Evolutionary conservation across 345 rosid species (phyloP).

Genomic region (Lenwebbia sp.): DNA sequence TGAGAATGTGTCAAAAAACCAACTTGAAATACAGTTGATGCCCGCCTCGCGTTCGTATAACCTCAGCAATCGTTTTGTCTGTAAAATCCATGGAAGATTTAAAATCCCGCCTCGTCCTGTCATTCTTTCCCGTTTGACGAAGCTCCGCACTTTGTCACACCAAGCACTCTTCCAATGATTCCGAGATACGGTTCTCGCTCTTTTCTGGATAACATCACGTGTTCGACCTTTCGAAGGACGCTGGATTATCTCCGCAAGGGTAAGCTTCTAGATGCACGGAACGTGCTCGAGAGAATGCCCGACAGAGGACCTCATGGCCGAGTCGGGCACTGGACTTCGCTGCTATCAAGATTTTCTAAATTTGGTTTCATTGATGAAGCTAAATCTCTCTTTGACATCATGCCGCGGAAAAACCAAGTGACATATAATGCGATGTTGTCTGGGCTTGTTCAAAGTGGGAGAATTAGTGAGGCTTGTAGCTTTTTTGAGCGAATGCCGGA

Average conservation of each 20-base stretch:
- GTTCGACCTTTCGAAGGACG: not conserved
- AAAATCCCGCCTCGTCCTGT: not conserved
- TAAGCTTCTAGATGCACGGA: conserved; percentile 28
- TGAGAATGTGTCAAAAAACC: not conserved
- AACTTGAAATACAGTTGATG: not conserved
- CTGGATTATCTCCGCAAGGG: conserved; percentile 17
- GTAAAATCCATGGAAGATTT: not conserved
- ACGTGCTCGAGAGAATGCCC: conserved; percentile 41
- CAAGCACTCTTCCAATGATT: conserved; percentile 19
- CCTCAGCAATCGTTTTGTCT: not conserved
- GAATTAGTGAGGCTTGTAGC: conserved; percentile 25
- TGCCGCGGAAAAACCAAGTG: conserved; percentile 42
- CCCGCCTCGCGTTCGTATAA: conserved; percentile 4
- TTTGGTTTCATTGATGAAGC: conserved; percentile 46
- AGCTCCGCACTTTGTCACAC: not conserved
- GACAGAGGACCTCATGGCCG: conserved; percentile 20
- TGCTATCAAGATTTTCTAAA: conserved; percentile 32
- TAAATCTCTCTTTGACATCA: conserved; percentile 30
- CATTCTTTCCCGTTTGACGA: not conserved
- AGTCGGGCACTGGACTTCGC: conserved; percentile 40
- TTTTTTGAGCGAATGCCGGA: conserved; percentile 44
- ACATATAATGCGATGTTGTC: conserved; percentile 59
- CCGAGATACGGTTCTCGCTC: conserved; percentile 5
- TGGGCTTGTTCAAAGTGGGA: conserved; percentile 29
- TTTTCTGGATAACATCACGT: not conserved